A percentile compares a stretch with the other conserved stretches of the same genome.
These are phyloP conservation scores for Circinella umbellata DNA, from an alignment of 371 early-diverging fungal genomes.

Conservation along the genomic window DNA sequence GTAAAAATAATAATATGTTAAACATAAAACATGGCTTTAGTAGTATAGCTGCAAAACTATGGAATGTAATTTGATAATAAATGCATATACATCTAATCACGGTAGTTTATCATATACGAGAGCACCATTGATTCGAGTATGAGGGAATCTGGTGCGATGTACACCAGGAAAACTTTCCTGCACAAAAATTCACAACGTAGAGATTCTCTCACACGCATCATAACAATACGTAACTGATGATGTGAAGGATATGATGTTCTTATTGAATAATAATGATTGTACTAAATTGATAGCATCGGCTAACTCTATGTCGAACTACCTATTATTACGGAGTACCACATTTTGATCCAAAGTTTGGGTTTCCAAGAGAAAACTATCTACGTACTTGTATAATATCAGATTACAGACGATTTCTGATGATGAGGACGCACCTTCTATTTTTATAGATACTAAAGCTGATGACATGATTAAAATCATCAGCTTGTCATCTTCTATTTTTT, in stretches of 20 bases:
- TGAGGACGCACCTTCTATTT: constrained; percentile 54
- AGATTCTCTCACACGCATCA: constrained; percentile 50
- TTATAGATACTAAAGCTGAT: constrained; percentile 70
- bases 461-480: constrained; percentile 68
- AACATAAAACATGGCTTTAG: constrained; percentile 57
- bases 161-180: no score
- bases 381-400: constrained; percentile 67
- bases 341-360: constrained; percentile 62
- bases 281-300: constrained; percentile 70
- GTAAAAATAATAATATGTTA: background rate
- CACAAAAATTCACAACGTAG: no score
- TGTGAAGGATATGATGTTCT: constrained; percentile 64
- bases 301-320: constrained; percentile 62
- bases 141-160: no score
- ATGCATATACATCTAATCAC: constrained; percentile 44
- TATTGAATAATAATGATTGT: constrained; percentile 68
- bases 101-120: constrained; percentile 23
- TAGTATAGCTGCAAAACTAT: constrained; percentile 66
- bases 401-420: constrained; percentile 73
- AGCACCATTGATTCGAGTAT: no score
- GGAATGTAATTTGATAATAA: constrained; percentile 22
- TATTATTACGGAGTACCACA: constrained; percentile 49
- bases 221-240: no score
- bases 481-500: constrained; percentile 25
- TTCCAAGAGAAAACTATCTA: constrained; percentile 49